Base-by-base conservation (phyloP, 2,329 filamentous ascomycete genomes). In the Aureobasidium sp. region DNA sequence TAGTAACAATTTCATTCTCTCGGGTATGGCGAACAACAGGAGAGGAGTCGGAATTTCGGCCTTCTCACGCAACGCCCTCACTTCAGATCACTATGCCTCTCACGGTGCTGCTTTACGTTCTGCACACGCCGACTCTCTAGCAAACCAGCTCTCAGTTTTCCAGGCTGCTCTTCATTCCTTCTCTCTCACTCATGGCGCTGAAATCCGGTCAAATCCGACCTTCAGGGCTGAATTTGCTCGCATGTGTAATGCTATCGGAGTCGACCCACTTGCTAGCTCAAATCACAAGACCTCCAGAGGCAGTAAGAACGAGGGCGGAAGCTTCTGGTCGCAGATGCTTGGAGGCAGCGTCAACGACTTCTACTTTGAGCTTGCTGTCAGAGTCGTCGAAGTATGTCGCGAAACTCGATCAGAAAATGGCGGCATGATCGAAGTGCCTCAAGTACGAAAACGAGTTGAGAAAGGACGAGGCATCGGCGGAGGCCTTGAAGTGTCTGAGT, bases 141-240 rank as follows among this genome's bases (percentile, higher is more conserved):
- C 91, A 70, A 96, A 92, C 41, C 94, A 99, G 74, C 88, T 99
- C 65, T 88, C 92, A 67, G 92, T 97, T 71, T 99, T 99, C 82
- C 92, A 96, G 71, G 94, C 91, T 20, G 83, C 97, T 12, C 85
- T 99, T 6, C 92, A 97, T 77, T 92, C 95, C 75, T 99, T 99
- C 76, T 91, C 92, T 48, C 84, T 93, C 71, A 96, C 93, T 55
- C 94, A 99, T 81, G 90, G 89, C 68, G 92, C 92, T 72, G 94
- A 96, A 70, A 99, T 99, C 64, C 92, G 93, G 66, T 96, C 92
- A 2, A 92, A 97, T 74, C 94, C 94, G 6, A 88, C 86, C 9
- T 99, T 99, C 76, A 90, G 94, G 65, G 92, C 93, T 37, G 93
- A 99, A 76, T 99, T 99, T 72, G 93, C 94, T 3, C 91, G 93